These are phyloP conservation scores for Chiua virens DNA, from an alignment of 768 basidiomycete species.

Conservation along the genomic window DNA sequence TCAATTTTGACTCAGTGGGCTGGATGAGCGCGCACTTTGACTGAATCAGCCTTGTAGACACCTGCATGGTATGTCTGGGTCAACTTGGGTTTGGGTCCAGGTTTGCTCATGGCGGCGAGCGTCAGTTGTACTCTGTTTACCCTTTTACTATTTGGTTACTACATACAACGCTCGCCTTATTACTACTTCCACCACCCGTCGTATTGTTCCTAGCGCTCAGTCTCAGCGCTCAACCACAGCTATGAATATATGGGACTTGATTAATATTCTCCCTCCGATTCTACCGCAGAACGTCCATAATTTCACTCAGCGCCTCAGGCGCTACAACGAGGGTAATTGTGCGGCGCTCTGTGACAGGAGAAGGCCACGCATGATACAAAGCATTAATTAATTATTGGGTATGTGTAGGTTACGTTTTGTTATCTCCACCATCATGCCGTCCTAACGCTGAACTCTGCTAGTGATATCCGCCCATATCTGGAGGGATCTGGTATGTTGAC, in stretches of 20 bases:
- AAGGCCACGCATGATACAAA: too few species aligned
- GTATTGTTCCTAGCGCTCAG: background rate
- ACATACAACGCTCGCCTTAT: too few species aligned
- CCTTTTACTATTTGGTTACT: too few species aligned
- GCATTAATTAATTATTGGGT: too few species aligned
- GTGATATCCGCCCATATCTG: background rate
- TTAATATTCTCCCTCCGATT: too few species aligned
- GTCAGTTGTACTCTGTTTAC: background rate
- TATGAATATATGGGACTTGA: too few species aligned
- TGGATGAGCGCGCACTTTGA: conserved; percentile 47
- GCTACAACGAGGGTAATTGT: background rate
- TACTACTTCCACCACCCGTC: background rate
- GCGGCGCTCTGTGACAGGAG: background rate
- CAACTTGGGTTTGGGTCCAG: conserved; percentile 45
- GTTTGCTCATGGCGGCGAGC: conserved; percentile 38
- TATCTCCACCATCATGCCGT: too few species aligned
- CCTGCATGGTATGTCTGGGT: conserved; percentile 53
- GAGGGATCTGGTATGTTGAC: background rate
- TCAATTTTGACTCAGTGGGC: conserved; percentile 7
- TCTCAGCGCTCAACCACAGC: too few species aligned
- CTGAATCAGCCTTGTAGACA: conserved; percentile 60
- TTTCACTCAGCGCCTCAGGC: too few species aligned
- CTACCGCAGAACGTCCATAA: too few species aligned
- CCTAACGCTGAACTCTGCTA: background rate
- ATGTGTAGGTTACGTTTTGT: too few species aligned